phyloP scores from a whole-genome alignment of 768 basidiomycete genomes.

The Mycena rosella region DNA sequence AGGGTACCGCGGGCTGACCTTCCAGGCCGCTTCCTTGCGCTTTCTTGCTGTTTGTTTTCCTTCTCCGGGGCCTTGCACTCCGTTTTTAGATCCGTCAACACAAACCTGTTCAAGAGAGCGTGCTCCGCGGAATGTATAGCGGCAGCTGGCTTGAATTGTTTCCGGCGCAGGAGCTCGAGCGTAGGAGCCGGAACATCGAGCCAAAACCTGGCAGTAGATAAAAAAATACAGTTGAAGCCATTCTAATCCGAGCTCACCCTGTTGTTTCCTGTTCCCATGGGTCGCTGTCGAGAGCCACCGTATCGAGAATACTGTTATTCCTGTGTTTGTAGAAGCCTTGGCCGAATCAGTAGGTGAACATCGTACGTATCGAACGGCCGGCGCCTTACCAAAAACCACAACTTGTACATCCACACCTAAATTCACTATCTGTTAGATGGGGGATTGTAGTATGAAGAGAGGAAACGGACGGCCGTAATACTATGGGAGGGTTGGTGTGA shows the following conservation, averaged over 20 bases:
- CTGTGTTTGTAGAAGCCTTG: conserved; percentile 84
- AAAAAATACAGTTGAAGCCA: conserved; percentile 55
- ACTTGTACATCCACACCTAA: conserved; percentile 68
- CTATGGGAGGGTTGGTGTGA: too few species aligned
- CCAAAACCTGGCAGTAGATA: conserved; percentile 51
- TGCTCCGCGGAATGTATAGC: conserved; percentile 91
- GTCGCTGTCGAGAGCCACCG: conserved; percentile 82
- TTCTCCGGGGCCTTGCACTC: conserved; percentile 89
- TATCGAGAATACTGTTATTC: conserved; percentile 75
- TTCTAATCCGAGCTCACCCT: conserved; percentile 52
- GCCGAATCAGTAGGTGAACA: background rate
- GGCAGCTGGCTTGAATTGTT: conserved; percentile 76
- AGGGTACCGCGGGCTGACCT: conserved; percentile 52
- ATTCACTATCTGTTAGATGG: too few species aligned
- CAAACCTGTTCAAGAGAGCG: conserved; percentile 83
- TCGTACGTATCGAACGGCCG: background rate
- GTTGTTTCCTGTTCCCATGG: conserved; percentile 81
- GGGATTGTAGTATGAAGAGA: too few species aligned
- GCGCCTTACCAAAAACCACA: conserved; percentile 76
- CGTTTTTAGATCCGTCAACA: conserved; percentile 78
- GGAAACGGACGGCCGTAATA: too few species aligned
- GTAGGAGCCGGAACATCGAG: conserved; percentile 65
- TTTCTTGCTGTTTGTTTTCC: conserved; percentile 68
- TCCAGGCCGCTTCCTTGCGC: conserved; percentile 75
- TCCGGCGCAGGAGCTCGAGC: conserved; percentile 60